Evolutionary conservation across 2,329 filamentous ascomycete species (phyloP).

Genomic region (Dactylonectria estremocensis): DNA sequence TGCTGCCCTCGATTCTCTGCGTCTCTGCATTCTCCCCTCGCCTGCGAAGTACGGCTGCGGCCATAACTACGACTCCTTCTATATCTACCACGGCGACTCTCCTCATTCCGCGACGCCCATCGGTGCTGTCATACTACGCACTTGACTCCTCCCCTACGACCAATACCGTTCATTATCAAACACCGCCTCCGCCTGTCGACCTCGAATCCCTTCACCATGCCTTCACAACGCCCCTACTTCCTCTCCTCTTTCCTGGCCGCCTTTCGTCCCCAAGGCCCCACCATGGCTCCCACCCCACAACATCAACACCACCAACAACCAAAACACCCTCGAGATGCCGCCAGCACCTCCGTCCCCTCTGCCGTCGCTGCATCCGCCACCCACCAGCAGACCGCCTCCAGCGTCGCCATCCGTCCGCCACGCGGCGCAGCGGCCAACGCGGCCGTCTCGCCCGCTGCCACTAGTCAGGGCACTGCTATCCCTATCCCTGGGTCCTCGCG

Average conservation of each 20-base stretch:
- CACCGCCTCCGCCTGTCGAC: not conserved
- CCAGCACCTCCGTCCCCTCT: constrained; percentile 42
- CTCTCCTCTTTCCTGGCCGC: constrained; percentile 71
- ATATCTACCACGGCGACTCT: not conserved
- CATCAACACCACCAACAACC: constrained; percentile 48
- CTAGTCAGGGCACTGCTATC: constrained; percentile 51
- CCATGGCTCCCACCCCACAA: constrained; percentile 52
- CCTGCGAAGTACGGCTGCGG: not conserved
- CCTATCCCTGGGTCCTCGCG: constrained; percentile 59
- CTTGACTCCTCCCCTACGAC: not conserved
- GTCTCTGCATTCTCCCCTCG: not conserved
- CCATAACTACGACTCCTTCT: not conserved
- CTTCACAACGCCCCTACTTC: constrained; percentile 70
- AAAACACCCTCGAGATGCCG: constrained; percentile 53
- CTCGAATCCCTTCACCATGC: constrained; percentile 54
- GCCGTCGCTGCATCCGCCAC: constrained; percentile 41
- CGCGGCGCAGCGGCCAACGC: constrained; percentile 38
- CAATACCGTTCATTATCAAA: not conserved
- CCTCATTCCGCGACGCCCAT: constrained; percentile 6
- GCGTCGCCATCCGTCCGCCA: constrained; percentile 51
- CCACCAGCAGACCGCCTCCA: constrained; percentile 46
- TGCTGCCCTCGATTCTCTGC: not conserved
- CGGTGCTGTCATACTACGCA: constrained; percentile 10
- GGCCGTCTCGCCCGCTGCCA: constrained; percentile 33
- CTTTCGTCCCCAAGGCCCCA: constrained; percentile 62